Evolutionary conservation across 31 red algal species (phyloP).

Genomic region (Odonthalia washingtoniensis): DNA sequence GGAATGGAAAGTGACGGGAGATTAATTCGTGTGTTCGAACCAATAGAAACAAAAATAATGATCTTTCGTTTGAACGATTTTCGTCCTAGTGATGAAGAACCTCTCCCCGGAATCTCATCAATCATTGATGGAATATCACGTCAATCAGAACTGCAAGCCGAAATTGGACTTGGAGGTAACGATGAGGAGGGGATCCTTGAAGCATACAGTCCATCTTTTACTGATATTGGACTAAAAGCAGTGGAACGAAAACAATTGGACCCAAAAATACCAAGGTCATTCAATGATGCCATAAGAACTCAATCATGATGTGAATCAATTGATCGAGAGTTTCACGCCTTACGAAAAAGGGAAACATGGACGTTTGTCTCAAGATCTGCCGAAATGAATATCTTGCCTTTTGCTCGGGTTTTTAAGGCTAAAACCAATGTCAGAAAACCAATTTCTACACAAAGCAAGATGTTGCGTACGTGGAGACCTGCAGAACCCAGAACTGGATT

Average conservation of each 20-base stretch:
- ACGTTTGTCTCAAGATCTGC: not conserved
- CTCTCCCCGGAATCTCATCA: not conserved
- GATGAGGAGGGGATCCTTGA: not conserved
- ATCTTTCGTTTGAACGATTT: not conserved
- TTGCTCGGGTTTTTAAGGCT: not conserved
- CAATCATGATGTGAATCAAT: not conserved
- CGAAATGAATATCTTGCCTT: slow-evolving; percentile 4
- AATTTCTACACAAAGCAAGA: not conserved
- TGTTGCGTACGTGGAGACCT: not conserved
- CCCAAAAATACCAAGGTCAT: not conserved
- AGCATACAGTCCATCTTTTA: no score
- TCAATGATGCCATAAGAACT: not conserved
- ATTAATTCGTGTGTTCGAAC: not conserved
- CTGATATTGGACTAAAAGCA: no score
- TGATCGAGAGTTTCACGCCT: slow-evolving; percentile 32
- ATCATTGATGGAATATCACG: not conserved
- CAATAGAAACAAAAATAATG: not conserved
- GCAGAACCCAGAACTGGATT: not conserved
- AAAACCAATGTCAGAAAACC: not conserved
- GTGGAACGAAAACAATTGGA: no score
- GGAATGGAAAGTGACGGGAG: slow-evolving; percentile 19
- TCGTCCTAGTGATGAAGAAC: not conserved
- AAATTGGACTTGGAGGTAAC: not conserved
- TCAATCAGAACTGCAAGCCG: not conserved
- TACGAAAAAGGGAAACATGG: not conserved